Evolutionary conservation across 2,329 filamentous ascomycete species (phyloP).

Genomic region (Xylariaceae sp.): DNA sequence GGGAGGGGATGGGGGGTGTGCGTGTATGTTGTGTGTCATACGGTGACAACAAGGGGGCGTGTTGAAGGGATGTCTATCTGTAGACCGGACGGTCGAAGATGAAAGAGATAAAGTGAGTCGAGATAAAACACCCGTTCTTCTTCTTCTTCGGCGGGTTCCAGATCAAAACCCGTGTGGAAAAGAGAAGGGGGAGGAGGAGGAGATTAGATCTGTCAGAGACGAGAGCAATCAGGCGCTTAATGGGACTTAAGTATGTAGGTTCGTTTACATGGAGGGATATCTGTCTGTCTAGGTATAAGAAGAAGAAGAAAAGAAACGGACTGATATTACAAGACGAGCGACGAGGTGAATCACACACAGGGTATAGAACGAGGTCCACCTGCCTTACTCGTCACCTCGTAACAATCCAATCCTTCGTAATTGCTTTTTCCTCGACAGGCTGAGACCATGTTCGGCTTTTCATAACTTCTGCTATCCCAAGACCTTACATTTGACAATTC

Average conservation of each 20-base stretch:
- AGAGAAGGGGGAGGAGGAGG: constrained; percentile 8
- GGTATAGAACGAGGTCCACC: constrained; percentile 9
- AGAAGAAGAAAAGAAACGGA: background rate
- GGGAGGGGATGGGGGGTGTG: constrained; percentile 4
- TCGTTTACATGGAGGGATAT: constrained; percentile 11
- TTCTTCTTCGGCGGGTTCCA: background rate
- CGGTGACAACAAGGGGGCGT: background rate
- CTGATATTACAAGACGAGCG: background rate
- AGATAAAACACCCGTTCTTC: constrained; percentile 3
- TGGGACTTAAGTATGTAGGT: constrained; percentile 2
- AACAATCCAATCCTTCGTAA: constrained; percentile 14
- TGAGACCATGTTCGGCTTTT: constrained; percentile 9
- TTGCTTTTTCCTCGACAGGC: constrained; percentile 21
- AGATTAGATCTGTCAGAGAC: background rate
- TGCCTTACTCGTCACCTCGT: constrained; percentile 13
- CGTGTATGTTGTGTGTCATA: constrained; percentile 2
- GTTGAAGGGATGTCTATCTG: background rate
- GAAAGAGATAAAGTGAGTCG: constrained; percentile 10
- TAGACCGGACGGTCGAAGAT: too few relatives aligned
- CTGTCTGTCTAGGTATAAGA: background rate
- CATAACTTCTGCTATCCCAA: constrained; percentile 3
- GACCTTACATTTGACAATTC: background rate
- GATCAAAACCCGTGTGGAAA: constrained; percentile 12
- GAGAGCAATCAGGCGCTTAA: constrained; percentile 3
- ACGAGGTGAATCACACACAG: constrained; percentile 8